These are phyloP conservation scores for Iris macrosiphon DNA, from an alignment of 106 monocot genomes.

Conservation along the genomic window DNA sequence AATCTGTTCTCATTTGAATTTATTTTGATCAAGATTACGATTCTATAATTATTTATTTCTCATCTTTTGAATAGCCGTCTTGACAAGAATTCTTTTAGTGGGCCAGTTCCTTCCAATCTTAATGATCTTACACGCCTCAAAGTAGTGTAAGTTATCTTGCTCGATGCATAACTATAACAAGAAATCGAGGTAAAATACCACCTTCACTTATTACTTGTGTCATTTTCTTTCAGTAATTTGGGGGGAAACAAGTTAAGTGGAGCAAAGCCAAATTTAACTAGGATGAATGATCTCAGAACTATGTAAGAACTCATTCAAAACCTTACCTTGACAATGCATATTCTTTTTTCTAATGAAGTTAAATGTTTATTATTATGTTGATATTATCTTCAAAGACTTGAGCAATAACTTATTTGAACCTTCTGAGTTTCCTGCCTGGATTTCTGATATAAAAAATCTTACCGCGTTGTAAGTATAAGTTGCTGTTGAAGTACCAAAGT, in stretches of 20 bases:
- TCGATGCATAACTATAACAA: neutral
- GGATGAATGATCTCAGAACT: conserved; percentile 22
- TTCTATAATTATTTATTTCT: too few species aligned
- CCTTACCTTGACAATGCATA: too few species aligned
- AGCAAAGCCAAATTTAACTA: conserved; percentile 25
- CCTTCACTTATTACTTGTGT: neutral
- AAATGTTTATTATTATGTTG: too few species aligned
- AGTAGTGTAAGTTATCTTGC: conserved; percentile 9
- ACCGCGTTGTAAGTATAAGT: conserved; percentile 48
- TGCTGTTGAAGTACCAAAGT: too few species aligned
- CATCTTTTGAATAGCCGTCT: conserved; percentile 14
- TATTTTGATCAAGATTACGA: too few species aligned
- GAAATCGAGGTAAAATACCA: too few species aligned
- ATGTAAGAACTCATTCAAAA: conserved; percentile 23
- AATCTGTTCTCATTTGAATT: too few species aligned
- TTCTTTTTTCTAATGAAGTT: too few species aligned
- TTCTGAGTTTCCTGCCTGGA: conserved; percentile 49
- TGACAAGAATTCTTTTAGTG: conserved; percentile 9
- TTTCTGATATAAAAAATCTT: conserved; percentile 23
- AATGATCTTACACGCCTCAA: conserved; percentile 14
- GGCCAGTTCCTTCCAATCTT: conserved; percentile 14
- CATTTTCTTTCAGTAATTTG: conserved; percentile 13
- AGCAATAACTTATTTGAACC: conserved; percentile 30
- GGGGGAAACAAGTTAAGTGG: conserved; percentile 12
- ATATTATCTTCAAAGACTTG: conserved; percentile 22